A percentile compares a stretch with the other conserved stretches of the same genome.
phyloP scores from a whole-genome alignment of 75 land plant species.

The Pseudotsuga menziesii region DNA sequence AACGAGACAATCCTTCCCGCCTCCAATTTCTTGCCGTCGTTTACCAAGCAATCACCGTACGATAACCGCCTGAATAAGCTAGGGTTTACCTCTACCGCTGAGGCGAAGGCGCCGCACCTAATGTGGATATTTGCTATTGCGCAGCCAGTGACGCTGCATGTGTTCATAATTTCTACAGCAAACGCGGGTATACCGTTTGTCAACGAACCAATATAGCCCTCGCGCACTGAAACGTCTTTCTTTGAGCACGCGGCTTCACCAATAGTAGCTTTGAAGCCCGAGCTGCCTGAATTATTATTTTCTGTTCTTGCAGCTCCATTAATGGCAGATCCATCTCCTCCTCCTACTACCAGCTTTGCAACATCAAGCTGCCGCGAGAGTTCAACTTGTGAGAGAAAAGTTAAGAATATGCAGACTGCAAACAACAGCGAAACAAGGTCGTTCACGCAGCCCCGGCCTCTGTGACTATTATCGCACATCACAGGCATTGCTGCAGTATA shows the following conservation, averaged over 20 bases:
- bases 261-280: too few species aligned
- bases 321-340: too few species aligned
- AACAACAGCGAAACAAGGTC: too few species aligned
- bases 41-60: slow-evolving; percentile 40
- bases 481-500: too few species aligned
- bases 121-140: slow-evolving; percentile 32
- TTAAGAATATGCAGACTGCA: too few species aligned
- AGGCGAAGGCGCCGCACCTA: slow-evolving; percentile 43
- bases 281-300: too few species aligned
- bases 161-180: slow-evolving; percentile 40
- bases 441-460: too few species aligned
- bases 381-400: too few species aligned
- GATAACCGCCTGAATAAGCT: slow-evolving; percentile 26
- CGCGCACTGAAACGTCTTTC: slow-evolving; percentile 27
- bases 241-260: slow-evolving; percentile 17
- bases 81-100: slow-evolving; percentile 42
- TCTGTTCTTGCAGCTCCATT: too few species aligned
- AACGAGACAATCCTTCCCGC: slow-evolving; percentile 34
- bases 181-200: slow-evolving; percentile 40
- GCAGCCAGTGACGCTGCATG: slow-evolving; percentile 30
- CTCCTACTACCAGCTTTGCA: too few species aligned
- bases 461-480: too few species aligned
- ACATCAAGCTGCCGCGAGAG: too few species aligned
- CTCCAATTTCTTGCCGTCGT: slow-evolving; percentile 30
- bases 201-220: slow-evolving; percentile 27